Conservation (phyloP, 768 basidiomycete species). For the Amylocystis lapponica region DNA sequence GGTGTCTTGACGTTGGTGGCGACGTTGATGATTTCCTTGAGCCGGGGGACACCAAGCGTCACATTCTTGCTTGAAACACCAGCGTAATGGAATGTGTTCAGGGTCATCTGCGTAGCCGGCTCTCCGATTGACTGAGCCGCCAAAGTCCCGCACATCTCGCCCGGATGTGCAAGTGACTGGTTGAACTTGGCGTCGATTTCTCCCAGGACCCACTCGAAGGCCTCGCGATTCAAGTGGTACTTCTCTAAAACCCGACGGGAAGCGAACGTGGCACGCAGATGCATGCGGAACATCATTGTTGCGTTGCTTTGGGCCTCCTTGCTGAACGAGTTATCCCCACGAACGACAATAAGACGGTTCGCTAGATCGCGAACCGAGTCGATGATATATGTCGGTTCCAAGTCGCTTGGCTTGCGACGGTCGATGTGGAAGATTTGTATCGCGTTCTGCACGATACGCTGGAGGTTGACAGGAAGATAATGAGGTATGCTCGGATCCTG, state of each 20-base stretch:
- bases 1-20: slow-evolving; percentile 99
- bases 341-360: slow-evolving; percentile 78
- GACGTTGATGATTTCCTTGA: slow-evolving; percentile 99
- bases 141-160: slow-evolving; percentile 98
- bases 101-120: slow-evolving; percentile 98
- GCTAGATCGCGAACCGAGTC: slow-evolving; percentile 71
- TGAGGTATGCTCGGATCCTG: slow-evolving; percentile 66
- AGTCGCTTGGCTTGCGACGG: slow-evolving; percentile 85
- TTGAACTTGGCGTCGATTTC: slow-evolving; percentile 97
- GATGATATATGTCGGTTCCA: slow-evolving; percentile 84
- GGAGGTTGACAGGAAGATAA: slow-evolving; percentile 92
- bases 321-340: slow-evolving; percentile 74
- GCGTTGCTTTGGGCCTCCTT: slow-evolving; percentile 81
- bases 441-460: slow-evolving; percentile 93
- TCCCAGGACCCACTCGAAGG: slow-evolving; percentile 95
- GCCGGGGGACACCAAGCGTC: slow-evolving; percentile 96
- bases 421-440: slow-evolving; percentile 97
- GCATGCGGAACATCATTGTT: slow-evolving; percentile 89
- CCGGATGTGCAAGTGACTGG: slow-evolving; percentile 84
- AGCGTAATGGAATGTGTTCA: slow-evolving; percentile 99
- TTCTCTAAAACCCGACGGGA: slow-evolving; percentile 83
- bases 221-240: slow-evolving; percentile 83
- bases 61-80: slow-evolving; percentile 99
- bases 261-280: slow-evolving; percentile 85
- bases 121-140: slow-evolving; percentile 99